These are phyloP conservation scores for Naganishia sp. DNA, from an alignment of 1,284 basidiomycete genomes.

Conservation along the genomic window DNA sequence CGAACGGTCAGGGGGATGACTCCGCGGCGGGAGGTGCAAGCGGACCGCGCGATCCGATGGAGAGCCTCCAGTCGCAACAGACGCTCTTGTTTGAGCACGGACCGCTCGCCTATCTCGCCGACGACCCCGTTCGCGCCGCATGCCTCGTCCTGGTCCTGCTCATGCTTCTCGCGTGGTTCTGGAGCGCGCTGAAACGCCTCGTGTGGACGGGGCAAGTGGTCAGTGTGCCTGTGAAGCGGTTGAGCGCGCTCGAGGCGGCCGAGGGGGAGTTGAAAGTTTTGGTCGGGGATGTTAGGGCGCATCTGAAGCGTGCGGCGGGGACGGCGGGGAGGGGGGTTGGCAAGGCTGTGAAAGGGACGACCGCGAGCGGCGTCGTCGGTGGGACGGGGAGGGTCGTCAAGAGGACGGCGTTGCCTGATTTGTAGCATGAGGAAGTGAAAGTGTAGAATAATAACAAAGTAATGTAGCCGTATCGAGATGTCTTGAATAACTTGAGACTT, in stretches of 20 bases:
- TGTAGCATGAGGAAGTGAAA: background rate
- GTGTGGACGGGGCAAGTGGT: conserved; percentile 16
- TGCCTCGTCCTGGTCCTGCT: conserved; percentile 24
- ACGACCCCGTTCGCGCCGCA: conserved; percentile 30
- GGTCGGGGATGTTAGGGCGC: conserved; percentile 56
- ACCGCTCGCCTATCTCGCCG: conserved; percentile 29
- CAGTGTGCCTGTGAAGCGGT: conserved; percentile 10
- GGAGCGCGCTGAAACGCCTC: conserved; percentile 10
- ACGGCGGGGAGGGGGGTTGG: conserved; percentile 45
- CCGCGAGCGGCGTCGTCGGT: conserved; percentile 2
- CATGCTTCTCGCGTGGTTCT: conserved; percentile 19
- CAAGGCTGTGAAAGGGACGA: conserved; percentile 37
- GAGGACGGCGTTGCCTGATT: conserved; percentile 2
- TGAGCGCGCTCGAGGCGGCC: conserved; percentile 57
- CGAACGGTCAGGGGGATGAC: background rate
- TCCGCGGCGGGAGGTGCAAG: background rate
- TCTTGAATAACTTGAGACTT: no score
- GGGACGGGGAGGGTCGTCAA: conserved; percentile 6
- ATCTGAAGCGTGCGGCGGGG: conserved; percentile 19
- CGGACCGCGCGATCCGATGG: conserved; percentile 10
- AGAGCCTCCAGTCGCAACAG: conserved; percentile 1
- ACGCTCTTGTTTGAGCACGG: conserved; percentile 6
- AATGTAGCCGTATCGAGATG: no score
- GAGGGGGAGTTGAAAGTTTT: conserved; percentile 57
- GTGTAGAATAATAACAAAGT: no score